Conservation (phyloP, 345 rosid genomes). For the Melastoma malabathricum region DNA sequence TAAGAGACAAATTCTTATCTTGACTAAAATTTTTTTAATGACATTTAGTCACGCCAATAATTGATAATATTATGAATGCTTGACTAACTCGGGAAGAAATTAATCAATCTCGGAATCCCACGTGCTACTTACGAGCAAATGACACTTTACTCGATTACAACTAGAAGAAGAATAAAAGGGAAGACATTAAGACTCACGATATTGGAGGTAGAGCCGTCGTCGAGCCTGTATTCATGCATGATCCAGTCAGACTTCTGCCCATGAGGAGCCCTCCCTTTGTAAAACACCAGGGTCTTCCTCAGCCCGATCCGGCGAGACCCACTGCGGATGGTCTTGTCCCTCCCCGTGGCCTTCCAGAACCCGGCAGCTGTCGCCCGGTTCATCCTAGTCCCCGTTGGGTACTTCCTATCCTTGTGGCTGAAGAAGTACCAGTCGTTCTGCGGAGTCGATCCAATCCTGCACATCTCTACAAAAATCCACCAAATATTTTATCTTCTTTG, state of each 20-base stretch:
- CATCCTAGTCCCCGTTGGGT: conserved; percentile 91
- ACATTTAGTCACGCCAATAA: too few relatives aligned
- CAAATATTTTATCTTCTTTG: not conserved
- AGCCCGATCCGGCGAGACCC: conserved; percentile 62
- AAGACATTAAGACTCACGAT: conserved; percentile 19
- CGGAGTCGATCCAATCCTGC: conserved; percentile 86
- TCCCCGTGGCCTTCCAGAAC: conserved; percentile 97
- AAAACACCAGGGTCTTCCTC: conserved; percentile 86
- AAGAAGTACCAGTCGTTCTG: conserved; percentile 98
- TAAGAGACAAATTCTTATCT: too few relatives aligned
- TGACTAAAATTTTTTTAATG: too few relatives aligned
- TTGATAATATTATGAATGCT: too few relatives aligned
- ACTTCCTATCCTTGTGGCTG: conserved; percentile 93
- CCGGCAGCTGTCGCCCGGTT: conserved; percentile 89
- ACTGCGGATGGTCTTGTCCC: conserved; percentile 81
- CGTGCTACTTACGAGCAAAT: too few relatives aligned
- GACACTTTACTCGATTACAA: too few relatives aligned
- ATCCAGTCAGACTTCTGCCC: conserved; percentile 98
- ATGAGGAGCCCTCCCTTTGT: conserved; percentile 87
- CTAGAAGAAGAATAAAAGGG: not conserved
- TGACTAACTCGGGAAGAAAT: too few relatives aligned
- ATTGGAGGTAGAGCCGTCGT: conserved; percentile 23
- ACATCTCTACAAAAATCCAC: conserved; percentile 37
- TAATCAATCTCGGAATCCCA: too few relatives aligned
- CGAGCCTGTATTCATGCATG: conserved; percentile 95